phyloP scores from a whole-genome alignment of 106 monocot species.

The Dactylorhiza incarnata region DNA sequence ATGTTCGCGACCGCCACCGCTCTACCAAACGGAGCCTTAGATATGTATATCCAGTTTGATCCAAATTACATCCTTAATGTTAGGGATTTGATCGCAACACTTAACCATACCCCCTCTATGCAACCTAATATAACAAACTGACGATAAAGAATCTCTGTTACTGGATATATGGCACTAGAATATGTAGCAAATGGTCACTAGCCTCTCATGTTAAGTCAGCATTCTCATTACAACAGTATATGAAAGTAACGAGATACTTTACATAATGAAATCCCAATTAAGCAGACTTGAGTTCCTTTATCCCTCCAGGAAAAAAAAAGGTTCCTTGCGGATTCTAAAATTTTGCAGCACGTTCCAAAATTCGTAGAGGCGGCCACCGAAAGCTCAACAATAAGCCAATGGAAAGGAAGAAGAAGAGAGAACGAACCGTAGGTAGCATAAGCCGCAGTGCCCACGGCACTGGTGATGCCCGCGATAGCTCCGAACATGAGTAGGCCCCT shows the following conservation, averaged over 20 bases:
- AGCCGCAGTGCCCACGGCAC: constrained; percentile 31
- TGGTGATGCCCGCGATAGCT: constrained; percentile 31
- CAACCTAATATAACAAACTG: not conserved
- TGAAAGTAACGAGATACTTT: not conserved
- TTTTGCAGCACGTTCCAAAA: not conserved
- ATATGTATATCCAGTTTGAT: not conserved
- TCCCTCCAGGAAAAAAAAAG: not conserved
- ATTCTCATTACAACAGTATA: not conserved
- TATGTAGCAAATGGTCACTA: not conserved
- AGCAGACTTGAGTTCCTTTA: not conserved
- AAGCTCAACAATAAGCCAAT: not conserved
- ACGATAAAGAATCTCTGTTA: not conserved
- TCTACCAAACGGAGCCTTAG: not conserved
- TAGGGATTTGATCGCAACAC: no score
- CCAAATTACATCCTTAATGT: not conserved
- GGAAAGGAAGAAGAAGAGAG: not conserved
- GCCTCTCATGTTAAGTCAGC: not conserved
- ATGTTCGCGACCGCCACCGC: no score
- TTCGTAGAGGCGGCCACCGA: not conserved
- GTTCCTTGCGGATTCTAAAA: not conserved
- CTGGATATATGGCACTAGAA: not conserved
- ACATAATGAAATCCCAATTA: not conserved
- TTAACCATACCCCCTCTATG: not conserved
- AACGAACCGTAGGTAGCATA: constrained; percentile 57
- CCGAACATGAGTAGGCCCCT: constrained; percentile 35